Evolutionary conservation across 441 rosid species (phyloP).

Genomic region (Euphorbia neoarborescens): DNA sequence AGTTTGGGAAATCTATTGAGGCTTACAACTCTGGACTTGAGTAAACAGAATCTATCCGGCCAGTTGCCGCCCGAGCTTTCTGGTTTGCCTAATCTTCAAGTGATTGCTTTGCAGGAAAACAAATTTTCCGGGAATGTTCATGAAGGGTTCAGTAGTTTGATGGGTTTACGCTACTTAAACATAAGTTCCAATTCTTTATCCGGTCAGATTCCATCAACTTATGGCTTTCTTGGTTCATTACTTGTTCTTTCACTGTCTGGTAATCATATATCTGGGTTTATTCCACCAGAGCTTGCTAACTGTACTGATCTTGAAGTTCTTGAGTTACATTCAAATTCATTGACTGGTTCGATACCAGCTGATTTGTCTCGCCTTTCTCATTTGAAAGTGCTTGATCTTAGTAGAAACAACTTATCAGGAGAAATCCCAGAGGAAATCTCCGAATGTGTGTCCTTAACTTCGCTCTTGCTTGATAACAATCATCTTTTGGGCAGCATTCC

Average conservation of each 20-base stretch:
- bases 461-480: constrained; percentile 53
- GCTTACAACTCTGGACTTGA: constrained; percentile 65
- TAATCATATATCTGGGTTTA: constrained; percentile 57
- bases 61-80: constrained; percentile 64
- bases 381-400: constrained; percentile 57
- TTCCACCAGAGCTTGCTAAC: constrained; percentile 75
- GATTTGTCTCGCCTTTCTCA: constrained; percentile 54
- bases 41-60: constrained; percentile 77
- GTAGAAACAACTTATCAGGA: constrained; percentile 62
- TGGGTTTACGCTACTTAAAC: constrained; percentile 56
- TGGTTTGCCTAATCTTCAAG: constrained; percentile 79
- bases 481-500: constrained; percentile 67
- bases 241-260: constrained; percentile 60
- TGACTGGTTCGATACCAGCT: constrained; percentile 59
- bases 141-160: constrained; percentile 89
- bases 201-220: constrained; percentile 64
- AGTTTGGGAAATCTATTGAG: constrained; percentile 59
- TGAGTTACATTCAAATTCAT: constrained; percentile 52
- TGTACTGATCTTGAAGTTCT: constrained; percentile 77
- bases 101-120: constrained; percentile 79
- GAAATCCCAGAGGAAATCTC: constrained; percentile 55
- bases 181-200: constrained; percentile 62
- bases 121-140: constrained; percentile 59
- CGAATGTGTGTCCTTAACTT: constrained; percentile 37
- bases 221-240: constrained; percentile 62